Percentiles rank a stretch among this genome's conserved stretches.
These are phyloP conservation scores for Mucor circinelloides DNA, from an alignment of 371 early-diverging fungal species.

Conservation along the genomic window DNA sequence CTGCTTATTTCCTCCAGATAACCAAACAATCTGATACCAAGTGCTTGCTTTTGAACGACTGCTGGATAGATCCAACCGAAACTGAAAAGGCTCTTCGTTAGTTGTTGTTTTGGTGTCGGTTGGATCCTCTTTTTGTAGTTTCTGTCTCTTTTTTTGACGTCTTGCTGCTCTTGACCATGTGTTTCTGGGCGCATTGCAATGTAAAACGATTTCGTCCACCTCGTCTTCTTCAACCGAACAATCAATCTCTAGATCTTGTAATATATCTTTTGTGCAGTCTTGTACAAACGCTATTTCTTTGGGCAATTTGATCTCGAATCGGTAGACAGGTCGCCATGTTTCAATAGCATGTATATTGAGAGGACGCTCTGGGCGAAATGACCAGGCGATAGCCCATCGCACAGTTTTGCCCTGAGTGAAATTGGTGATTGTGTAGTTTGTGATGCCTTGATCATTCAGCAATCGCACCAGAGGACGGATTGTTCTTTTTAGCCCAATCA, in stretches of 20 bases:
- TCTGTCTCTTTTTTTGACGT: slow-evolving; percentile 31
- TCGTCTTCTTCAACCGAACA: slow-evolving; percentile 11
- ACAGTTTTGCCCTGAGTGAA: slow-evolving; percentile 62
- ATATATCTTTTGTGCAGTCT: slow-evolving; percentile 14
- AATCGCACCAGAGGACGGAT: slow-evolving; percentile 39
- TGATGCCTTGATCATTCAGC: slow-evolving; percentile 40
- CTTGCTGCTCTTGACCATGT: slow-evolving; percentile 59
- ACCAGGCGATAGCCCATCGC: slow-evolving; percentile 73
- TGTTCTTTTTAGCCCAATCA: slow-evolving; percentile 62
- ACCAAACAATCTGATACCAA: slow-evolving; percentile 35
- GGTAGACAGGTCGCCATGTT: slow-evolving; percentile 34
- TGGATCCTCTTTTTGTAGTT: slow-evolving; percentile 7
- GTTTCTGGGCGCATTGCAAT: slow-evolving; percentile 31
- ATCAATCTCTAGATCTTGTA: slow-evolving; percentile 36
- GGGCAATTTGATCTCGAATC: slow-evolving; percentile 26
- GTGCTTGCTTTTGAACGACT: not conserved
- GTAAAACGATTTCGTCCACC: not conserved
- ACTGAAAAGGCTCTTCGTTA: slow-evolving; percentile 11
- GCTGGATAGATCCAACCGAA: slow-evolving; percentile 24
- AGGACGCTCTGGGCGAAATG: slow-evolving; percentile 46
- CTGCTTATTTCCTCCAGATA: slow-evolving; percentile 36
- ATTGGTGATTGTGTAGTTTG: slow-evolving; percentile 51
- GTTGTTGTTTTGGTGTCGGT: not conserved
- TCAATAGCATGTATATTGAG: slow-evolving; percentile 25
- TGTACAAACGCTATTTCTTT: slow-evolving; percentile 7